Base-by-base conservation (phyloP, 2,329 filamentous ascomycete genomes). In the Epichloe baconii region DNA sequence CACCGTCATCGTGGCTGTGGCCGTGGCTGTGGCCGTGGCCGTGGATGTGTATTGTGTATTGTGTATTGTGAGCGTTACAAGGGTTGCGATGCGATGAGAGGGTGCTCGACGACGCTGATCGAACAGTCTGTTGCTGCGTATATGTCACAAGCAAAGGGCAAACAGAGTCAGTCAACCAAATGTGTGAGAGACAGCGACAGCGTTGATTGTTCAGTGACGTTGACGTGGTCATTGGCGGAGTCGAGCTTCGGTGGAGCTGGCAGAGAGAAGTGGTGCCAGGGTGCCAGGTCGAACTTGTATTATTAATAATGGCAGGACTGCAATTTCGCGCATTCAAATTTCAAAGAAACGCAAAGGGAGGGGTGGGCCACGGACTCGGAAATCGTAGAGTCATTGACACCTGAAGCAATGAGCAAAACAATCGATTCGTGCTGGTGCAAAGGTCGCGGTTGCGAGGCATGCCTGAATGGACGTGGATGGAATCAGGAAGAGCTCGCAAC, bases 1-100 rank as follows among this genome's bases (percentile, higher is more conserved):
- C 68, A 77, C 73, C 83, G 77, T 73, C 85, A 91, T 90, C 60
- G 36, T 59, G 47, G 38, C 49, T 4, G 26, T 26, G 23, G 23
- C 23, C 23, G 55, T 43, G 44, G 40, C 48, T 50, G 47, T 44
- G 38, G 49, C 35, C 38, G 49, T n/a, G n/a, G n/a, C n/a, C n/a
- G n/a, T n/a, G n/a, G n/a, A n/a, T n/a, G n/a, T n/a, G n/a, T n/a
- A n/a, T n/a, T n/a, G n/a, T 38, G 49, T 52, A 26, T 26, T 8
- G 2, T 31, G 26, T 31, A 47, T 41, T 37, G 36, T 50, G 26
- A 35, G 23, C 10, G 17, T 17, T 26, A 23, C 35, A 6, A 23
- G 14, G 44, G 14, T 43, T 11, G 47, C 38, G n/a, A 43, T 17
- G 15, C 17, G 5, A 38, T 19, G 41, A 11, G 31, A n/a, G 15